These are phyloP conservation scores for Brachypodium distachyon DNA, from an alignment of 202 grass and related monocot genomes.

Conservation along the genomic window DNA sequence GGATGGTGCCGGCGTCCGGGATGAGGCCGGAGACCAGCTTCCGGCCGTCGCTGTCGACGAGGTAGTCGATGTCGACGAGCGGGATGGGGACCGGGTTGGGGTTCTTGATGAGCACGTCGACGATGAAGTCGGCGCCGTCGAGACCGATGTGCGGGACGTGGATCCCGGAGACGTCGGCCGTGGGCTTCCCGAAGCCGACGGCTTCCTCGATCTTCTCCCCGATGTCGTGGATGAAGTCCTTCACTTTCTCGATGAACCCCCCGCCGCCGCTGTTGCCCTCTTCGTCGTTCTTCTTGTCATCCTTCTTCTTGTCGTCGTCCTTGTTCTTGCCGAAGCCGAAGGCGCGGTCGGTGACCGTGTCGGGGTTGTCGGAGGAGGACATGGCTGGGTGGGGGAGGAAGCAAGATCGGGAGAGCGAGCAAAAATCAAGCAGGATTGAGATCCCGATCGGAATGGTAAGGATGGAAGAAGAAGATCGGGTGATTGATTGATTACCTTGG, in stretches of 20 bases:
- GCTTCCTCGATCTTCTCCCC: constrained; percentile 95
- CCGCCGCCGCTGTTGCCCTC: constrained; percentile 49
- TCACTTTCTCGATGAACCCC: constrained; percentile 85
- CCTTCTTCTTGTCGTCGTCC: constrained; percentile 20
- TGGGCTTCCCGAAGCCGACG: constrained; percentile 89
- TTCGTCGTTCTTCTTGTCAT: constrained; percentile 18
- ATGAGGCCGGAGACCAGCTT: constrained; percentile 92
- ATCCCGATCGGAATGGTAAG: not conserved
- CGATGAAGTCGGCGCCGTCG: constrained; percentile 71
- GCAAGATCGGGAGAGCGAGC: not conserved
- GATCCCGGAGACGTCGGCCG: constrained; percentile 65
- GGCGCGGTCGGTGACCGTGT: constrained; percentile 29
- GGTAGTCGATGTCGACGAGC: constrained; percentile 95
- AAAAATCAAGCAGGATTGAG: not conserved
- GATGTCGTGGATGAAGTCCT: constrained; percentile 98
- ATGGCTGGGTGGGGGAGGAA: constrained; percentile 19
- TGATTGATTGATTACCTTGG: not conserved
- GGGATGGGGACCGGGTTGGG: constrained; percentile 94
- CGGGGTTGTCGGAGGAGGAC: constrained; percentile 40
- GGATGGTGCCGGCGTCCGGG: constrained; percentile 95
- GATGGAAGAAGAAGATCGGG: not conserved
- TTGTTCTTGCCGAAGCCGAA: not conserved
- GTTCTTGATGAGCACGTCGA: constrained; percentile 88
- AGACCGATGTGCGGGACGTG: constrained; percentile 91
- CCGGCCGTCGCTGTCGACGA: constrained; percentile 92